These are phyloP conservation scores for Iris macrosiphon DNA, from an alignment of 106 monocot genomes.

Conservation along the genomic window DNA sequence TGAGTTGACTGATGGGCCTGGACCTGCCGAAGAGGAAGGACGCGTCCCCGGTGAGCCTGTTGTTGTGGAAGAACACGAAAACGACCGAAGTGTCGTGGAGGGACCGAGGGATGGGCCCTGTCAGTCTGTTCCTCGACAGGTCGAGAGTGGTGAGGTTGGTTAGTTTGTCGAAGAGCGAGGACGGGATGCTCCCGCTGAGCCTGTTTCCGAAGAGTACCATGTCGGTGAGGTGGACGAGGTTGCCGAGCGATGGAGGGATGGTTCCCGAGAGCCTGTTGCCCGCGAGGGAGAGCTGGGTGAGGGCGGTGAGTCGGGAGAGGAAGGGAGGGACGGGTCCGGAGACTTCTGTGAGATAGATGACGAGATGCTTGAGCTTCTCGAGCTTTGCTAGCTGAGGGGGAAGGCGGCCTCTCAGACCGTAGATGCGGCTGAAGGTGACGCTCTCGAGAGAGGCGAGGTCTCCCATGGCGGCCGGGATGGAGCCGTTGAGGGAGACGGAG, in stretches of 20 bases:
- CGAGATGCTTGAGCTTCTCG: constrained; percentile 13
- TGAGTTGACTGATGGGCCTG: constrained; percentile 12
- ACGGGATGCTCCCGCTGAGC: constrained; percentile 36
- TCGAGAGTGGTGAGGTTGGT: constrained; percentile 11
- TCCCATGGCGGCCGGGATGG: constrained; percentile 25
- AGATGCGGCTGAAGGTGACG: constrained; percentile 15
- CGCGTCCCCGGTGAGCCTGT: constrained; percentile 36
- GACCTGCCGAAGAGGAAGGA: constrained; percentile 32
- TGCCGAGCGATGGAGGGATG: constrained; percentile 27
- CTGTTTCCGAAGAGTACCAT: constrained; percentile 32
- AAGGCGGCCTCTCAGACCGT: constrained; percentile 24
- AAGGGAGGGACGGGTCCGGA: constrained; percentile 31
- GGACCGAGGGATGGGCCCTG: constrained; percentile 22
- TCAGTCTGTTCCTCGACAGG: constrained; percentile 34
- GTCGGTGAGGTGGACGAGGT: constrained; percentile 10
- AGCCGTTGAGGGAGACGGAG: background rate
- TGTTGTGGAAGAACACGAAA: constrained; percentile 25
- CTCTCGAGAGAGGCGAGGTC: constrained; percentile 27
- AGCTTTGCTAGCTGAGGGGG: constrained; percentile 24
- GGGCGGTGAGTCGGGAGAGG: constrained; percentile 14
- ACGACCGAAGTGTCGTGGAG: constrained; percentile 1
- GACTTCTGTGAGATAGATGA: constrained; percentile 21
- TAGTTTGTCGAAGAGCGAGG: constrained; percentile 10
- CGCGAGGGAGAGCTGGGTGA: constrained; percentile 22
- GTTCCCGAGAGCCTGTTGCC: constrained; percentile 32